phyloP scores from a whole-genome alignment of 495 filamentous ascomycete genomes.

The Penicillium parvum region DNA sequence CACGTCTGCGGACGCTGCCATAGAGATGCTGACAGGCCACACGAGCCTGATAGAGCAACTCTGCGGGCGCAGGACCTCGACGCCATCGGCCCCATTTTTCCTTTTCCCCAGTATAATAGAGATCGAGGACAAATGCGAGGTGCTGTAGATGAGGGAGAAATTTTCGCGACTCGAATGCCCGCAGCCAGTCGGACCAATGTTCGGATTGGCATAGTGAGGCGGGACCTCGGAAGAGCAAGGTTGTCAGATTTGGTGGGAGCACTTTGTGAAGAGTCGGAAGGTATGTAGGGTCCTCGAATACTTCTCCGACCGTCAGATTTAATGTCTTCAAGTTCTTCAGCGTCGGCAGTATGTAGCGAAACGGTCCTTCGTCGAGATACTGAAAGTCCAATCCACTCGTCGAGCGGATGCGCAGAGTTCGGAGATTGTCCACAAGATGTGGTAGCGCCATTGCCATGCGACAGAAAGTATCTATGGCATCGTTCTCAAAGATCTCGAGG shows the following conservation, averaged over 20 bases:
- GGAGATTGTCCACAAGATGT: slow-evolving; percentile 17
- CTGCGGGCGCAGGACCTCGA: slow-evolving; percentile 13
- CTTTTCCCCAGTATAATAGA: slow-evolving; percentile 7
- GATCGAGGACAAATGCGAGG: slow-evolving; percentile 20
- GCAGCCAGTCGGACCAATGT: slow-evolving; percentile 20
- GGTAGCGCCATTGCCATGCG: slow-evolving; percentile 21
- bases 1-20: slow-evolving; percentile 6
- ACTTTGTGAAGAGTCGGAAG: slow-evolving; percentile 14
- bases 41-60: slow-evolving; percentile 9
- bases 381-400: slow-evolving; percentile 17
- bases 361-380: slow-evolving; percentile 1
- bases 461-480: slow-evolving; percentile 19
- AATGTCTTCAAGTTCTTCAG: slow-evolving; percentile 17
- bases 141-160: slow-evolving; percentile 19
- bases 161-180: slow-evolving; percentile 5
- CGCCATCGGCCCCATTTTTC: neutral
- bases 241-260: slow-evolving; percentile 17
- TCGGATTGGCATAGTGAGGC: slow-evolving; percentile 12
- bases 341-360: slow-evolving; percentile 10
- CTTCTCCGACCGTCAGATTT: slow-evolving; percentile 20
- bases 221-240: slow-evolving; percentile 22
- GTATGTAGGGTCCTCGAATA: slow-evolving; percentile 12
- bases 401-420: slow-evolving; percentile 17
- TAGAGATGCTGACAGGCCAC: slow-evolving; percentile 17
- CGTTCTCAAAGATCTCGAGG: slow-evolving; percentile 25